Conservation (phyloP, 2,329 filamentous ascomycete species). For the Alternaria panax region DNA sequence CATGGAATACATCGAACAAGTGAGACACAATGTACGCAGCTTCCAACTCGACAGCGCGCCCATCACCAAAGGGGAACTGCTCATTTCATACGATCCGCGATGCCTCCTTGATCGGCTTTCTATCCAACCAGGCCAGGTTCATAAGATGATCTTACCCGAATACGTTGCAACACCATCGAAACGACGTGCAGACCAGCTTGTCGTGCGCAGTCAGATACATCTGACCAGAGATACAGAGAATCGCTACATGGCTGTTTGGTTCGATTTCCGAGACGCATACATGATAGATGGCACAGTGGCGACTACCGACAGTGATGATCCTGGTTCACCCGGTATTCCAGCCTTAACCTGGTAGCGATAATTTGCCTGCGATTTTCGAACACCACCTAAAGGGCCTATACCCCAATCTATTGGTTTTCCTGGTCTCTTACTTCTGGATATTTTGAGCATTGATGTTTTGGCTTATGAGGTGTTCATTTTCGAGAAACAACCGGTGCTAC, state of each 20-base stretch:
- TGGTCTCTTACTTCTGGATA: neutral
- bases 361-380: neutral
- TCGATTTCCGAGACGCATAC: neutral
- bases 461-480: neutral
- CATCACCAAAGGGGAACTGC: neutral
- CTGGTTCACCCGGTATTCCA: neutral
- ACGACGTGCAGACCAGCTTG: neutral
- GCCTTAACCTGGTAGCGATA: neutral
- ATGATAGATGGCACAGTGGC: neutral
- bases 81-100: neutral
- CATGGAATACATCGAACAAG: neutral
- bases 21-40: neutral
- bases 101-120: neutral
- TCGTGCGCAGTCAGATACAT: neutral
- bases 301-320: neutral
- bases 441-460: neutral
- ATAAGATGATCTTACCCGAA: neutral
- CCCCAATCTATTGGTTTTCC: neutral
- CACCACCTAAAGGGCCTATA: neutral
- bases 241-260: neutral
- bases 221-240: neutral
- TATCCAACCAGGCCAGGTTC: neutral
- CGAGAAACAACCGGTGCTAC: neutral
- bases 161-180: neutral
- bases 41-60: neutral